Evolutionary conservation across 257 asterid species (phyloP), one percentile per base, ranked within the genome.

Genomic region (Solanum appendiculatum): DNA sequence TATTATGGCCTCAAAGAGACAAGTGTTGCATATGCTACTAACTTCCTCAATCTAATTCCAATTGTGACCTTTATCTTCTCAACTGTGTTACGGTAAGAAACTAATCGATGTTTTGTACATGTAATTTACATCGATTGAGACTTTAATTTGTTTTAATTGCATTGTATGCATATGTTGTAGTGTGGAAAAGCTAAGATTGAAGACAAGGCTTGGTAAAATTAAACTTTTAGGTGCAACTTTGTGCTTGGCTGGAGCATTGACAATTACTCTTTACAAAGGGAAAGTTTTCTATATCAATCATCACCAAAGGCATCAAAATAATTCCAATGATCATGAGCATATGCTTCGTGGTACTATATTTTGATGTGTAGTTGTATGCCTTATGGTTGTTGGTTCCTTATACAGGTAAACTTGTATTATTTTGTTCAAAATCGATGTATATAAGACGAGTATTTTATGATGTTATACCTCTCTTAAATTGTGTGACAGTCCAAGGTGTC

Each of bases 1-100:
- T 91, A 94, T 40, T 93, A 92, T 70, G 98, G 97, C n/a, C 72
- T 95, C n/a, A 88, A 88, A 36, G 94, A 94, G 74, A 95, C 97
- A 6, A 88, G 94, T 10, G 97, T 97, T 20, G 91, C 98, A 56
- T 95, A 94, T 88, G 98, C 97, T 39, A 87, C 96, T 33, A 93
- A 92, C 73, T 93, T 93, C 70, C 90, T 92, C 33, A 93, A 91
- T 84, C 92, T 92, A 18, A 68, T 95, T 69, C 97, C 98, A 11
- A 81, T 90, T 0, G 46, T 90, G n/a, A 94, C 97, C 3, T 95
- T 92, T 85, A 5, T 93, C 56, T 84, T 91, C 69, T 91, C 97
- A 3, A 78, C 88, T 14, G 84, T 95, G 20, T 82, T 91, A 34
- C 51, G 95, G 97, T 95, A 89, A 21, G 15, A 84, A 44, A 23